Conservation (phyloP, 2,329 filamentous ascomycete species). For the Monosporascus sp. region DNA sequence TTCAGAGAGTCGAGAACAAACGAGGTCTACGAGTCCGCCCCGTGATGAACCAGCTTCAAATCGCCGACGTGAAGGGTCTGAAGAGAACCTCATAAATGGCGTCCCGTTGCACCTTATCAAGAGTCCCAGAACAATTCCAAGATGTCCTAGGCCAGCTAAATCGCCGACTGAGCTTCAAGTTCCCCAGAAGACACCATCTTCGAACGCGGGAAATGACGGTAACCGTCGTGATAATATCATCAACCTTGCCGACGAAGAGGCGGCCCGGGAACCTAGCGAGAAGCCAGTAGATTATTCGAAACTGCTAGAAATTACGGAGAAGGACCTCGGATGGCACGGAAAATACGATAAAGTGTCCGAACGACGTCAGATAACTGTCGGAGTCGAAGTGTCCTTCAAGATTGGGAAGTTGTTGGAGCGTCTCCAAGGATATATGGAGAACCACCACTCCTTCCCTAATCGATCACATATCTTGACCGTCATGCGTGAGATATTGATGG, state of each 20-base stretch:
- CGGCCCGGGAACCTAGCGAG: slow-evolving; percentile 2
- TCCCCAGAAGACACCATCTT: not conserved
- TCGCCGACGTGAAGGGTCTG: not conserved
- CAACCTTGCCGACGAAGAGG: not conserved
- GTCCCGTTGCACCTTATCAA: not conserved
- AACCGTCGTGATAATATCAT: not conserved
- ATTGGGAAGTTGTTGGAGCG: not conserved
- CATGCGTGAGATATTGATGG: slow-evolving; percentile 5
- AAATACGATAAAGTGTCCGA: slow-evolving; percentile 2
- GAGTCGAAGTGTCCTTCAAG: not conserved
- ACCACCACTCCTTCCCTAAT: slow-evolving; percentile 1
- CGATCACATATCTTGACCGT: slow-evolving; percentile 2
- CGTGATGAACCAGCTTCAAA: not conserved
- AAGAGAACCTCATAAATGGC: not conserved
- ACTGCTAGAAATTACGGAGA: slow-evolving; percentile 1
- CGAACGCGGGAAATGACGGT: not conserved
- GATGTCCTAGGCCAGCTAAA: not conserved
- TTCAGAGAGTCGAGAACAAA: not conserved
- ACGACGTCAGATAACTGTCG: not conserved
- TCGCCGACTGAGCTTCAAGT: not conserved
- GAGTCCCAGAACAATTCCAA: not conserved
- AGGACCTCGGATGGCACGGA: slow-evolving; percentile 5
- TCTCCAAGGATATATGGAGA: slow-evolving; percentile 2
- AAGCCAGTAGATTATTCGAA: slow-evolving; percentile 2
- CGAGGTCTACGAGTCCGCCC: not conserved